Evolutionary conservation across 75 land plant genomes (phyloP), one percentile per base, ranked within the genome.

Genomic region (Picea glauca): DNA sequence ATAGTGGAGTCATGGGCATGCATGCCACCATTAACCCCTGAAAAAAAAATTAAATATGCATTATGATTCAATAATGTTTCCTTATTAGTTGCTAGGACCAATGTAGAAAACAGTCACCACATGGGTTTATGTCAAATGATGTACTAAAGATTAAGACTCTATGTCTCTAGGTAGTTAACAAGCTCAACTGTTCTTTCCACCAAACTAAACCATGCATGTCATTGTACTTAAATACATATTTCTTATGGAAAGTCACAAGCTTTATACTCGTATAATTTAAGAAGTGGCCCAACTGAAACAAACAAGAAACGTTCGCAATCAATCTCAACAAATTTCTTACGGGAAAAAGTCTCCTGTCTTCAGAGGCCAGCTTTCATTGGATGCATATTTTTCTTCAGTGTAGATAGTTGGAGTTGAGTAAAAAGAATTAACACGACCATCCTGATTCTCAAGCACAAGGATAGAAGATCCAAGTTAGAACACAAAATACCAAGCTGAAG

Each of bases 321-420:
- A 78, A 18, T 75, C 14, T 13, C n/a, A 62, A 56, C 59, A 72
- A 40, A 90, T 88, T 88, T 26, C 91, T 88, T 59, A 93, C 95
- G 95, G 95, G 50, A 93, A 93, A 59, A 81, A 93, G 62, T 93
- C 95, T 61, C 84, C 95, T 23, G 84, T 85, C 83, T 93, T 93
- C 40, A 91, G 64, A 32, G 93, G 93, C 95, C 95, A 93, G 13
- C 78, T 54, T 72, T 89, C 88, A 72, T 89, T 82, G 38, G 93
- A 63, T 32, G 89, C 89, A 80, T 84, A 72, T 80, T 93, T 93
- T 62, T 93, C 91, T 82, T 81, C 86, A 50, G 90, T 88, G 61
- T 93, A 93, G 17, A 93, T 84, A 1, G 93, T 85, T 78, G 95
- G 93, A 2, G 93, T 91, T 61, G 95, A 93, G 81, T 93, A 93